Evolutionary conservation across 2,329 filamentous ascomycete genomes (phyloP), one percentile per base, ranked within the genome.

Genomic region (Fusarium napiforme): DNA sequence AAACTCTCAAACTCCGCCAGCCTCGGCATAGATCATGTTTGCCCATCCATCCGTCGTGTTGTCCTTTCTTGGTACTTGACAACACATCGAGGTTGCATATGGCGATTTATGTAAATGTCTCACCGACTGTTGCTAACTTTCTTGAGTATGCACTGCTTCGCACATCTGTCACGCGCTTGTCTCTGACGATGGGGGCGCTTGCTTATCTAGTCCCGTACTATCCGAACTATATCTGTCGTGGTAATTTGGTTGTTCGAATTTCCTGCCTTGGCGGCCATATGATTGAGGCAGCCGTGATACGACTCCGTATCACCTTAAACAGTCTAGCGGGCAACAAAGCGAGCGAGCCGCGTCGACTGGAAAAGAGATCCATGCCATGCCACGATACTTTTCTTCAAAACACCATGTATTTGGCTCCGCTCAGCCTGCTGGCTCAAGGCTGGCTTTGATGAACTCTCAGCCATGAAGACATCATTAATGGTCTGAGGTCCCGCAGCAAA

Each of bases 261-360:
- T 46, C 39, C 39, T 57, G 37, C 23, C 53, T 68, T 63, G 57
- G 30, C 55, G 23, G 39, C 43, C 47, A 39, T n/a, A 45, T 34
- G n/a, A 39, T 52, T 63, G 74, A 77, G 63, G 75, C 70, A 77
- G 70, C 70, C 55, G 23, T 58, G 19, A 32, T 62, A 63, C 61
- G 60, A 28, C 47, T 55, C 58, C 52, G 64, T 63, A 28, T 63
- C 43, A 52, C 50, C 23, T 12, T 39, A 12, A 36, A 34, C 26
- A 39, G 47, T n/a, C 55, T 53, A 45, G 58, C 36, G 32, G 21
- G 46, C 45, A 52, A 42, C n/a, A 43, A 53, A 56, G 55, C 11
- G 36, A 42, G 32, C 60, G 36, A 34, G 37, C 57, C 55, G 26
- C 53, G 30, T n/a, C 18, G 52, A 39, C 23, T 53, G 23, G 21